A percentile compares a stretch with the other conserved stretches of the same genome.
Evolutionary conservation across 1,139 yeast genomes (phyloP).

Genomic region (Taphrina sp.): DNA sequence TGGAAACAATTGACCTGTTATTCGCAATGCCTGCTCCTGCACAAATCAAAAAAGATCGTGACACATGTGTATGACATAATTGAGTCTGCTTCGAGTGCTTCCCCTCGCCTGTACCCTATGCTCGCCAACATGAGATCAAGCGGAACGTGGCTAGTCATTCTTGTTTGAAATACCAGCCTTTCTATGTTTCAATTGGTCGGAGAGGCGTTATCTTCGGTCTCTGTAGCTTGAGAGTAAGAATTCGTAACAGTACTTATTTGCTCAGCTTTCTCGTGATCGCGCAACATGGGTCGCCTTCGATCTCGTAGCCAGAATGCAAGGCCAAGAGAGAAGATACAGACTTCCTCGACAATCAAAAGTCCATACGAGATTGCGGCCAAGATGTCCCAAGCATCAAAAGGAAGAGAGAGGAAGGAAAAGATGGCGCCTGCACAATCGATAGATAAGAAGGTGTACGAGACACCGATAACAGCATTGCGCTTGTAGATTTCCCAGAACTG

Average conservation of each 20-base stretch:
- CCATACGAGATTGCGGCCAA: constrained; percentile 76
- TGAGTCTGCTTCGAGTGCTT: no score
- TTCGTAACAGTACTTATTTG: background rate
- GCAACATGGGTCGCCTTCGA: no score
- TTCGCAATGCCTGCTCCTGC: no score
- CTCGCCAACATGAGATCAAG: no score
- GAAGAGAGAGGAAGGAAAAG: constrained; percentile 62
- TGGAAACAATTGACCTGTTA: no score
- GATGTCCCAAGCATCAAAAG: constrained; percentile 53
- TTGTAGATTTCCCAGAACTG: constrained; percentile 83
- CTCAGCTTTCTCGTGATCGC: no score
- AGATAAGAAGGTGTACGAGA: constrained; percentile 74
- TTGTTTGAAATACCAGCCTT: no score
- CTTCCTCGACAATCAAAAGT: constrained; percentile 67
- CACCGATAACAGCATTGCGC: constrained; percentile 80
- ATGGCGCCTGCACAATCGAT: constrained; percentile 81
- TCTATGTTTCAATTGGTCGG: no score
- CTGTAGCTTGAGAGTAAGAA: background rate
- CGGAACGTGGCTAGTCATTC: no score
- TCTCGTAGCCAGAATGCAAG: constrained; percentile 33
- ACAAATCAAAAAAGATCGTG: no score
- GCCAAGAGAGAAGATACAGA: constrained; percentile 73
- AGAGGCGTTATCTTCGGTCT: background rate
- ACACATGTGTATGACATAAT: no score
- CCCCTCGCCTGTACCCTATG: no score